These are phyloP conservation scores for Trichoderma afroharzianum DNA, from an alignment of 2,329 filamentous ascomycete genomes.

Conservation along the genomic window DNA sequence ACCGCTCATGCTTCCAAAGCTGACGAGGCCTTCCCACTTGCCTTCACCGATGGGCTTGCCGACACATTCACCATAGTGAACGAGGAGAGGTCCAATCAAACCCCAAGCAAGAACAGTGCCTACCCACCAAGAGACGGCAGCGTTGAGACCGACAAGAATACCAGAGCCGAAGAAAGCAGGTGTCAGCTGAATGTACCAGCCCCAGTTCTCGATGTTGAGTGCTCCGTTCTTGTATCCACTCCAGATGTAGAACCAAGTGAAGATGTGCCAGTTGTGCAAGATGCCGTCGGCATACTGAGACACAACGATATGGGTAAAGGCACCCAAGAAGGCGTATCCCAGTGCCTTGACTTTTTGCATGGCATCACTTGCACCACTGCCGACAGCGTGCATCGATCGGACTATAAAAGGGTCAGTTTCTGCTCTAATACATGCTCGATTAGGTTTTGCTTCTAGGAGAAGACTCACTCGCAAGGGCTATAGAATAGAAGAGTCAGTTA, in stretches of 20 bases:
- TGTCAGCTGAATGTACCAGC: conserved; percentile 57
- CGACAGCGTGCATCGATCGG: conserved; percentile 57
- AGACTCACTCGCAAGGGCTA: not conserved
- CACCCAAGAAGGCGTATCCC: conserved; percentile 45
- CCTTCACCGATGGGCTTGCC: conserved; percentile 36
- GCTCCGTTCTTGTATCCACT: conserved; percentile 47
- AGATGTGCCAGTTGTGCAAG: conserved; percentile 56
- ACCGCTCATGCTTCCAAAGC: conserved; percentile 32
- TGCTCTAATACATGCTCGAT: not conserved
- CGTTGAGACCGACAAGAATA: conserved; percentile 51
- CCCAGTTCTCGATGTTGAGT: conserved; percentile 56
- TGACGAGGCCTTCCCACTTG: conserved; percentile 30
- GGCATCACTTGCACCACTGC: conserved; percentile 48
- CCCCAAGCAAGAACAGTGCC: conserved; percentile 55
- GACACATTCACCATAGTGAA: conserved; percentile 49
- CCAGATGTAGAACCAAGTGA: conserved; percentile 55
- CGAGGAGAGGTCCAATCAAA: conserved; percentile 46
- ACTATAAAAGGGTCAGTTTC: conserved; percentile 45
- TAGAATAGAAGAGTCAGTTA: not conserved
- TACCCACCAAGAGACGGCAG: conserved; percentile 54
- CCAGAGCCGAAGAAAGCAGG: conserved; percentile 58
- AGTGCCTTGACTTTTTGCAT: conserved; percentile 56
- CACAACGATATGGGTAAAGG: conserved; percentile 51
- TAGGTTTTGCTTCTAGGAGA: not conserved
- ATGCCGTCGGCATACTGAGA: conserved; percentile 58